Conservation (phyloP, 2,329 filamentous ascomycete species). For the Epichloe glyceriae region DNA sequence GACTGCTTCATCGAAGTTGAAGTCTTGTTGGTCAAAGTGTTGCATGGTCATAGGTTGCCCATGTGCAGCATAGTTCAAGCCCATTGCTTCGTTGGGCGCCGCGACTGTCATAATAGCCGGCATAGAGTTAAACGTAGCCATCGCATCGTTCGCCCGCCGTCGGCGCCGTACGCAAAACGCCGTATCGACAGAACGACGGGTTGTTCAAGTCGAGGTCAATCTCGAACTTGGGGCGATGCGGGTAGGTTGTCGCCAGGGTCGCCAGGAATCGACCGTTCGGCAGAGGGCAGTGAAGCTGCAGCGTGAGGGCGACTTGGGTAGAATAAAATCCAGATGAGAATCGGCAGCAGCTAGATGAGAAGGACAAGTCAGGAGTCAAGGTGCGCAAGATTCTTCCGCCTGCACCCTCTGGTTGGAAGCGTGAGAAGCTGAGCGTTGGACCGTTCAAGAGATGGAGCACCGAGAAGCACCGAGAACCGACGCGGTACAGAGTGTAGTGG, state of each 20-base stretch:
- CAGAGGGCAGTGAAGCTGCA: not conserved
- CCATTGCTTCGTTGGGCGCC: conserved; percentile 32
- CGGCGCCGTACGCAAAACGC: conserved; percentile 13
- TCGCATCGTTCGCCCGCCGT: conserved; percentile 31
- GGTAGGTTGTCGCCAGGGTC: not conserved
- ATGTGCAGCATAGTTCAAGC: conserved; percentile 25
- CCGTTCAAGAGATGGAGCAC: too few species aligned
- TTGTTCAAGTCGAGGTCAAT: not conserved
- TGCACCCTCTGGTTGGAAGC: too few species aligned
- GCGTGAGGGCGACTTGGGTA: not conserved
- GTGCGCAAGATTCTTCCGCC: not conserved
- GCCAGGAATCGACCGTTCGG: not conserved
- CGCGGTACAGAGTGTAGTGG: not conserved
- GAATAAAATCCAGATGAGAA: not conserved
- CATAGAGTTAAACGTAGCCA: conserved; percentile 47
- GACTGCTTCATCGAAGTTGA: conserved; percentile 43
- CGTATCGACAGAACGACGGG: conserved; percentile 4
- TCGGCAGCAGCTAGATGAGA: not conserved
- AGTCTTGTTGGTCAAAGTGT: conserved; percentile 36
- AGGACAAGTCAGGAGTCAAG: not conserved
- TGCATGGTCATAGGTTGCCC: conserved; percentile 32
- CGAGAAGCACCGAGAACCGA: not conserved
- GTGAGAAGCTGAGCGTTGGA: too few species aligned
- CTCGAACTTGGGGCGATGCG: not conserved
- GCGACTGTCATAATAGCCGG: conserved; percentile 35